A percentile compares a stretch with the other conserved stretches of the same genome.
These are phyloP conservation scores for Cercophora sp. DNA, from an alignment of 495 filamentous ascomycete species.

Conservation along the genomic window DNA sequence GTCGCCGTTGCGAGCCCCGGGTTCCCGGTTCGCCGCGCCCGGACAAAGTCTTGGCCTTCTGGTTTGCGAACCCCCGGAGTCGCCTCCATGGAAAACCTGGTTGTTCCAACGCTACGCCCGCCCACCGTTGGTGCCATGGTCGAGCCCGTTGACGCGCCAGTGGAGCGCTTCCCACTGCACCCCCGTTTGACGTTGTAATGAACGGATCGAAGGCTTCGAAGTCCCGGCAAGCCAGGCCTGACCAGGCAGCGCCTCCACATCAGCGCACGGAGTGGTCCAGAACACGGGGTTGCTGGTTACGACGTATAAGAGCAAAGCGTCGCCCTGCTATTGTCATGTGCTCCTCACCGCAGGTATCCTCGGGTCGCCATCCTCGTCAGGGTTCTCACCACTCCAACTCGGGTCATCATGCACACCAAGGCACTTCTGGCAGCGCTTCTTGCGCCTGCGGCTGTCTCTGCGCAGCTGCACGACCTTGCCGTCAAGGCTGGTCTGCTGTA, in stretches of 20 bases:
- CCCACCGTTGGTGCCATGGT: background rate
- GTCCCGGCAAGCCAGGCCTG: background rate
- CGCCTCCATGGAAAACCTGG: slow-evolving; percentile 22
- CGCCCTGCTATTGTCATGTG: background rate
- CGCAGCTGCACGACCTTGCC: slow-evolving; percentile 50
- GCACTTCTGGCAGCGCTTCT: slow-evolving; percentile 23
- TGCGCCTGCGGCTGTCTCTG: slow-evolving; percentile 27
- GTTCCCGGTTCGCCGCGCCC: slow-evolving; percentile 8
- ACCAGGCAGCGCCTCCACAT: too few species aligned
- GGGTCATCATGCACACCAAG: slow-evolving; percentile 23
- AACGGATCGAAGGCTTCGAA: background rate
- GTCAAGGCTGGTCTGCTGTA: slow-evolving; percentile 50
- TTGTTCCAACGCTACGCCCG: slow-evolving; percentile 3
- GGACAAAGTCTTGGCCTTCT: slow-evolving; percentile 18
- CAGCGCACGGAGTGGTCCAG: too few species aligned
- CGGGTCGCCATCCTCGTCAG: background rate
- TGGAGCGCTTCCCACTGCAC: background rate
- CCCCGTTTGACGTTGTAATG: slow-evolving; percentile 3
- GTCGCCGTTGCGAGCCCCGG: background rate
- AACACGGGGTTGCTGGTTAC: background rate
- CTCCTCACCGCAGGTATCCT: background rate
- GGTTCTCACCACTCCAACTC: background rate
- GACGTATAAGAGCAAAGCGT: background rate
- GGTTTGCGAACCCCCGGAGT: slow-evolving; percentile 18
- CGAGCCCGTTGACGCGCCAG: background rate